phyloP scores from a whole-genome alignment of 169 alveolate species.

The Cryptosporidium ryanae region DNA sequence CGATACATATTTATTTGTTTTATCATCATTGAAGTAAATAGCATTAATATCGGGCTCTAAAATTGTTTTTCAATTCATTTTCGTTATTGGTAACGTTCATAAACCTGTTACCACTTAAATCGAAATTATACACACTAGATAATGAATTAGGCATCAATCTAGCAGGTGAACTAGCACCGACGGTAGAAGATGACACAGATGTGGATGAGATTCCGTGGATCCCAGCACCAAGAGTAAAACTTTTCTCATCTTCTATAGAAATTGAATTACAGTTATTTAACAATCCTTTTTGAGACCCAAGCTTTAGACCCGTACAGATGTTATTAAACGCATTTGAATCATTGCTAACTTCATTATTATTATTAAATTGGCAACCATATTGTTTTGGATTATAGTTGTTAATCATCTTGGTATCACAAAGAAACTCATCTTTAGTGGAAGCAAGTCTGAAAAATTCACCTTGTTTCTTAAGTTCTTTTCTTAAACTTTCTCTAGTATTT shows the following conservation, averaged over 20 bases:
- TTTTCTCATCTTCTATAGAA: background rate
- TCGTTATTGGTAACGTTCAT: background rate
- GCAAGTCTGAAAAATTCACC: slow-evolving; percentile 68
- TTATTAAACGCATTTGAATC: no score
- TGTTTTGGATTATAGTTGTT: background rate
- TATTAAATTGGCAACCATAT: background rate
- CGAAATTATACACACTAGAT: slow-evolving; percentile 41
- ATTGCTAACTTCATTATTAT: background rate
- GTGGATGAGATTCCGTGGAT: background rate
- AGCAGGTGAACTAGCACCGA: slow-evolving; percentile 37
- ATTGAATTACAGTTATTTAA: background rate
- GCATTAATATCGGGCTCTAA: background rate
- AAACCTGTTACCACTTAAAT: slow-evolving; percentile 33
- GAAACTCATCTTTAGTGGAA: slow-evolving; percentile 68
- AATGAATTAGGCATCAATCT: slow-evolving; percentile 17
- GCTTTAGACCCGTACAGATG: no score
- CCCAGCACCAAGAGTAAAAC: background rate
- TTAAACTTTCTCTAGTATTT: slow-evolving; percentile 53
- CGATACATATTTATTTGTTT: background rate
- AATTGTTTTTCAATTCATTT: no score
- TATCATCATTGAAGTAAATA: background rate
- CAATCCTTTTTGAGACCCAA: background rate
- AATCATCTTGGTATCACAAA: slow-evolving; percentile 48
- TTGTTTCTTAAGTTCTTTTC: slow-evolving; percentile 64
- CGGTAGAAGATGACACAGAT: slow-evolving; percentile 49